Base-by-base conservation (phyloP, 2,329 filamentous ascomycete species). In the Coniochaeta ligniaria region DNA sequence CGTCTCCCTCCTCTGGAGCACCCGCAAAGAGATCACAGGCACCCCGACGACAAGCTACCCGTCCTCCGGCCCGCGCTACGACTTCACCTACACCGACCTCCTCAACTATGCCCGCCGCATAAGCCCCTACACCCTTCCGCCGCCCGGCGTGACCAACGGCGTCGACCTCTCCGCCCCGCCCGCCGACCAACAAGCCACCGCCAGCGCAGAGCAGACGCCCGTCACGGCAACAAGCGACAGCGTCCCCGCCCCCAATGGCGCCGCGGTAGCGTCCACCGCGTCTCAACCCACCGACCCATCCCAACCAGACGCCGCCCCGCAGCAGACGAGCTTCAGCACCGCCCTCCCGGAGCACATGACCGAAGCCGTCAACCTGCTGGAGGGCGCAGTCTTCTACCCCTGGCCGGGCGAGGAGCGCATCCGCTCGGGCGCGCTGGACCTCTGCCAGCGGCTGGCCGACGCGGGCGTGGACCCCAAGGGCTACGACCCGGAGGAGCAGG, bases 81-180 rank as follows among this genome's bases (percentile, higher is more conserved):
- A 79, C 11, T 82, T 95, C 57, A 82, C 82, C 3, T 91, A 92
- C 69, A 81, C 86, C 52, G 88, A 93, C 66, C 83, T 96, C 0
- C 85, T 96, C 24, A 82, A 80, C 63, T 95, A 91, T 71, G 91
- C 91, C 24, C 88, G 88, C 50, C 86, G 88, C 64, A 95, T 96
- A 69, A 89, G 87, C 72, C 89, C 87, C 71, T 92, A 88, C 65
- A 94, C 91, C 0, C 81, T 92, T 14, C 90, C 91, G 0, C 87
- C 87, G 0, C 84, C 84, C 0, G 76, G 77, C 55, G 76, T 78
- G 57, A 72, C 78, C 14, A 79, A 80, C 63, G 71, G 74, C 24
- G 60, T 75, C 22, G 67, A 71, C 22, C n/a, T 64, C 61, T 71
- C 69, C 72, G 50, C 62, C 31, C 61, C 67, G 43, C 64, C 70